Percentiles rank a stretch among this genome's conserved stretches.
phyloP scores from a whole-genome alignment of 139 green algal species.

The Ettlia oleoabundans region DNA sequence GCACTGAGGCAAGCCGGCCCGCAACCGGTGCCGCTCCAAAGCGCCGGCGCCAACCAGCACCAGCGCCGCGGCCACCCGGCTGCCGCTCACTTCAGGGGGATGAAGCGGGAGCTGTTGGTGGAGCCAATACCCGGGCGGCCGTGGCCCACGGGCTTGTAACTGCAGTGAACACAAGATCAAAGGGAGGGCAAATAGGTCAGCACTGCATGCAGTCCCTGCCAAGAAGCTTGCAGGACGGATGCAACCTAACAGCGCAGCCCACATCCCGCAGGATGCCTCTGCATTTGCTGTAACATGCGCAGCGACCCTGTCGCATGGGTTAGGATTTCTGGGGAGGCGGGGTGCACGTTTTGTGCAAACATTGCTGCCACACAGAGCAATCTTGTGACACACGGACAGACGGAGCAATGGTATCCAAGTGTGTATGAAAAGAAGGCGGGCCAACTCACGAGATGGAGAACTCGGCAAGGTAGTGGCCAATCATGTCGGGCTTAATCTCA shows the following conservation, averaged over 20 bases:
- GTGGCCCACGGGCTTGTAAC: slow-evolving; percentile 99
- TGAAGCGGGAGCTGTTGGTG: slow-evolving; percentile 96
- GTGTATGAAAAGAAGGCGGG: not conserved
- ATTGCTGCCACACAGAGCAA: no score
- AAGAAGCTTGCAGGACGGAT: not conserved
- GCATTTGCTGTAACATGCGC: no score
- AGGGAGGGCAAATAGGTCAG: not conserved
- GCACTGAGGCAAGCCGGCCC: slow-evolving; percentile 26
- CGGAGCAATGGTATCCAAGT: no score
- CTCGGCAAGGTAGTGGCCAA: slow-evolving; percentile 99
- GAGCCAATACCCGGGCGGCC: slow-evolving; percentile 96
- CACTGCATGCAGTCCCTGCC: not conserved
- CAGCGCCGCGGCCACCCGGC: no score
- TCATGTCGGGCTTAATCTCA: slow-evolving; percentile 97
- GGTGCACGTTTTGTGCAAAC: no score
- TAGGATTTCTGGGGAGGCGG: no score
- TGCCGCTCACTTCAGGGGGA: slow-evolving; percentile 92
- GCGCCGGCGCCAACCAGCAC: not conserved
- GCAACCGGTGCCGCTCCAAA: slow-evolving; percentile 1
- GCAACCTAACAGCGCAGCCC: no score
- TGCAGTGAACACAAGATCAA: not conserved
- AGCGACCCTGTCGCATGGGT: no score
- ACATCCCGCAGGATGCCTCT: no score
- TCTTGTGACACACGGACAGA: no score
- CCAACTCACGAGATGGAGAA: slow-evolving; percentile 91